Evolutionary conservation across 768 basidiomycete genomes (phyloP), one percentile per base, ranked within the genome.

Genomic region (Dictyophora rubrovolvata): DNA sequence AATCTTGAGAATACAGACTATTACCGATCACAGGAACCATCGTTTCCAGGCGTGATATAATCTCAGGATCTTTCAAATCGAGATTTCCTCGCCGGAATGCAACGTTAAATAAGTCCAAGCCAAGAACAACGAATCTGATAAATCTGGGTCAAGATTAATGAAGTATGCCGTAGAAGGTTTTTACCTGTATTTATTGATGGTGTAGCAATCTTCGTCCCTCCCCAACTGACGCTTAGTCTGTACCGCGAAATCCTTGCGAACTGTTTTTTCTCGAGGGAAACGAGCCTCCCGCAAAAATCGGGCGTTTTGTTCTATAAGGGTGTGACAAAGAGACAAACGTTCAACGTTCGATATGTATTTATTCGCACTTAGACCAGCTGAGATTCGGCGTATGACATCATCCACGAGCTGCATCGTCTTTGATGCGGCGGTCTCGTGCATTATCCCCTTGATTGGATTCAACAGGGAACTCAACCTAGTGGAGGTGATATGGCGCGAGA

Each of bases 1-100:
- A 79, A 53, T 84, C 84, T 34, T 79, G 84, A 1, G 94, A 88
- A 69, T 96, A 97, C 1, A 99, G 80, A 0, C 91, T 87, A 67
- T 97, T 93, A 34, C 95, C 95, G 58, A 98, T 86, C 14, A 86
- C 81, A 34, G 82, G 75, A 14, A 95, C 85, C 75, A 97, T 87
- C 0, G 92, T 81, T 60, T 93, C 92, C 21, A 99, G 74, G 33
- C 93, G 85, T n/a, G 85, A 75, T 60, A 93, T 77, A 54, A 89
- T 76, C n/a, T 80, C 74, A 9, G 76, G 62, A 64, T 96, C 85
- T 22, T 81, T 80, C 66, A 95, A 85, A 67, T 95, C 85, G 65
- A 99, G 93, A 18, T 85, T 86, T 58, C 83, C 87, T 7, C 93
- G 83, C 52, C 89, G 83, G 66, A 90, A 82, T 0, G 92, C 93